phyloP scores from a whole-genome alignment of 2,329 filamentous ascomycete species.

The Cladophialophora yegresii region DNA sequence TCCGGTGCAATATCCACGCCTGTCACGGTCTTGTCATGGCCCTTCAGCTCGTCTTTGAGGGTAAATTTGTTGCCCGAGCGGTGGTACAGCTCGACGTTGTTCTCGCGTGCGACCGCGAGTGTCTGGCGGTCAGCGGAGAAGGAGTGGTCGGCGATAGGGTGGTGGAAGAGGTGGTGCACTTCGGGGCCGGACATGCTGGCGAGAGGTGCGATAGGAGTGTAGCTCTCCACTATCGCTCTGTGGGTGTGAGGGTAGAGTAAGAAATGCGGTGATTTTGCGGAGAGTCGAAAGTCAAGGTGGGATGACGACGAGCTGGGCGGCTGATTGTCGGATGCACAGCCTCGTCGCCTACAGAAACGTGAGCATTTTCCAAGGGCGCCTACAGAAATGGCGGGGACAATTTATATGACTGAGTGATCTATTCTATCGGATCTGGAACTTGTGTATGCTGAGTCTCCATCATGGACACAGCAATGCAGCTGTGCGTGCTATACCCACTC shows the following conservation, averaged over 20 bases:
- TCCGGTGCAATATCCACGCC: constrained; percentile 92
- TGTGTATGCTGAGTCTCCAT: not conserved
- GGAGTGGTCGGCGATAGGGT: constrained; percentile 94
- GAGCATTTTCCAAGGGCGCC: too few species aligned
- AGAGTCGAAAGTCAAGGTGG: not conserved
- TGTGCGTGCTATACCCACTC: not conserved
- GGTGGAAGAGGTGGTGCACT: constrained; percentile 95
- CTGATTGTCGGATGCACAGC: constrained; percentile 22
- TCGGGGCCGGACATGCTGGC: constrained; percentile 77
- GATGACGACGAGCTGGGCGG: constrained; percentile 21
- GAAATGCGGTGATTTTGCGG: not conserved
- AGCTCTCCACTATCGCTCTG: constrained; percentile 94
- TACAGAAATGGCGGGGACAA: too few species aligned
- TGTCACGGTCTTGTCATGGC: constrained; percentile 95
- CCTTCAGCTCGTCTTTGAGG: constrained; percentile 88
- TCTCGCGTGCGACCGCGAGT: constrained; percentile 88
- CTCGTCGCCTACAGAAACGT: constrained; percentile 1
- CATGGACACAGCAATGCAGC: too few species aligned
- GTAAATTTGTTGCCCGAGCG: constrained; percentile 72
- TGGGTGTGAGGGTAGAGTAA: not conserved
- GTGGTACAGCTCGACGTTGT: constrained; percentile 83
- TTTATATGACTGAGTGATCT: not conserved
- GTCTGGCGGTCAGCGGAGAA: constrained; percentile 90
- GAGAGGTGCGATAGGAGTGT: constrained; percentile 70
- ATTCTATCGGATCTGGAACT: not conserved